Base-by-base conservation (phyloP, 768 basidiomycete genomes). In the Tephrocybe sp. region DNA sequence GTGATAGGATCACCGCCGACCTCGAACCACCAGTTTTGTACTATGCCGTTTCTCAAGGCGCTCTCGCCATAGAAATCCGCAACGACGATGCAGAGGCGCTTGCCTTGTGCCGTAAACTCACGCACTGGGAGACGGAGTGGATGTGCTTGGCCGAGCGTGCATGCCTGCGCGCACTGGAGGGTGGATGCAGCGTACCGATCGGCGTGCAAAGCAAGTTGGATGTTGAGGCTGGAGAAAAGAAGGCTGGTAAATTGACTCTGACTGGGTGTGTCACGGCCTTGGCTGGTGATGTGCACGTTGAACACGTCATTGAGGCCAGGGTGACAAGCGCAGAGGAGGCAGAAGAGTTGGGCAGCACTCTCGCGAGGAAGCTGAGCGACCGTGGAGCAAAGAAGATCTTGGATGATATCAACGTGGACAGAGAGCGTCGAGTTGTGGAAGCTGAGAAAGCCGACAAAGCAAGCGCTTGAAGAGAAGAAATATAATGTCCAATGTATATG, bases 111-210 rank as follows among this genome's bases (percentile, higher is more conserved):
- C 70, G 77, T 28, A 74, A 73, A 21, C 66, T 94, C 41, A 90
- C 83, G 1, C 90, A 97, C 65, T 81, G 84, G 71, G 75, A 79
- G 65, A 93, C 93, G 0, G 77, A 84, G 41, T 92, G 86, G 86
- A 71, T 63, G 48, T 91, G 88, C 61, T 72, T 79, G 21, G 93
- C 93, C 1, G 97, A 99, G 69, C 82, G 97, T 12, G 90, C 88
- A 1, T 88, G 90, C 68, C 73, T 98, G 56, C 77, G 87, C n/a
- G 85, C 87, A 20, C 75, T 98, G 46, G 97, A 98, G 68, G 97
- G 97, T 24, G 97, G 97, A 21, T 99, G 97, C 71, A 94, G 91
- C 55, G 95, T 99, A 0, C 96, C 96, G 2, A 94, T 99, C 14
- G 96, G 95, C 3, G 86, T 92, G 24, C 73, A 76, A 45, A 85